Evolutionary conservation across 805 yeast genomes (phyloP), one percentile per base, ranked within the genome.

Genomic region (Huiozyma naganishii): DNA sequence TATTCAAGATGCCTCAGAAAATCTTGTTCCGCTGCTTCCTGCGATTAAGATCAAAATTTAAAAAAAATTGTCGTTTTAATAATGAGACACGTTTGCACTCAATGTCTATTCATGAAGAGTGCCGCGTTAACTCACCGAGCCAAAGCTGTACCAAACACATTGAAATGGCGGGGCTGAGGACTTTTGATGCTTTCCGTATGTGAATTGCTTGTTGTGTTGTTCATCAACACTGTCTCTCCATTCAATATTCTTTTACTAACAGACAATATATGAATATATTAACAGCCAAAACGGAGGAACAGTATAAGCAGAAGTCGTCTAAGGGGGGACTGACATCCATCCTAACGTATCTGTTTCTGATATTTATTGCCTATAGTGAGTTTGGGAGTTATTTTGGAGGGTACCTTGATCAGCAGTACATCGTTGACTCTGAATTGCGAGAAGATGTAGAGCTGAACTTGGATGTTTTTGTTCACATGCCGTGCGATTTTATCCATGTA

Each of bases 301-400:
- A 77, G 27, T 88, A 86, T 55, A 73, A 80, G 39, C 82, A 83
- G 40, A 69, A 86, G 50, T 82, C 95, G 1, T 65, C 74, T 29
- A 71, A 92, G 48, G 96, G 96, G 32, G 89, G 92, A 5, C 58
- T 76, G 12, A 76, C 88, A 11, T 80, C 95, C 0, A 51, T 86
- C 4, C 37, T 82, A 40, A 78, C 88, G 11, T 69, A 73, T n/a
- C 50, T 82, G 27, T 70, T 74, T 45, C 73, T 83, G 12, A 54
- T 86, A 11, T 76, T 87, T 55, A 67, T 89, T 33, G 62, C 85
- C 6, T 90, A 94, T 85, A 76, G 85, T 10, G 94, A 89, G 58
- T 64, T 88, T 29, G 95, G 97, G 6, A 81, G 83, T 10, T 85
- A 73, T 58, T 68, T 89, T 45, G 95, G 92, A 43, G 97, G 97